A percentile compares a stretch with the other conserved stretches of the same genome.
Evolutionary conservation across 139 green algal genomes (phyloP).

Genomic region (Chlamydomonas urium): DNA sequence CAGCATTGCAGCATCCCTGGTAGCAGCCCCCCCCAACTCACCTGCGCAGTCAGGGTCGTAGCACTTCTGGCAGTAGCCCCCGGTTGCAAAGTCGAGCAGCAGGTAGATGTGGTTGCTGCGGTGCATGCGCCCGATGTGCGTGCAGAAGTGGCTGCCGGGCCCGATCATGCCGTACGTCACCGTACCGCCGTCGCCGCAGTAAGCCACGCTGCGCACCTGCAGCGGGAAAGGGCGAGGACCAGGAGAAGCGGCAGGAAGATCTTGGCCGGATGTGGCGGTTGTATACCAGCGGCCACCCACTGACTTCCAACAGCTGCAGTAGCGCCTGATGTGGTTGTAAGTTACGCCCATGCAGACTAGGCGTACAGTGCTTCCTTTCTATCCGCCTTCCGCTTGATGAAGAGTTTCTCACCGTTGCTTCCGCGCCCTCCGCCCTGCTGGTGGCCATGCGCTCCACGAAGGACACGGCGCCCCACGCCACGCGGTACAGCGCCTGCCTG

Average conservation of each 20-base stretch:
- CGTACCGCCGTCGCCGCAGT: constrained; percentile 52
- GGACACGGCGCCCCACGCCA: constrained; percentile 34
- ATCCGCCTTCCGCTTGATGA: too few species aligned
- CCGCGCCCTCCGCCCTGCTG: neutral
- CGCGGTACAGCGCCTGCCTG: constrained; percentile 14
- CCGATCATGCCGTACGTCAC: constrained; percentile 74
- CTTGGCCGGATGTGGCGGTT: too few species aligned
- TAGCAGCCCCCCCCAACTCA: too few species aligned
- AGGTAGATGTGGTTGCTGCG: constrained; percentile 68
- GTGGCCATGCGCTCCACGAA: constrained; percentile 49
- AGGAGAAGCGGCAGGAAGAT: too few species aligned
- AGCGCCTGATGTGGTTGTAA: too few species aligned
- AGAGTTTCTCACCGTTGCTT: too few species aligned
- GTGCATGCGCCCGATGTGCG: constrained; percentile 56
- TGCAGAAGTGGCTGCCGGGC: constrained; percentile 71
- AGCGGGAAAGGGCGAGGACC: too few species aligned
- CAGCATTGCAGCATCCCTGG: too few species aligned
- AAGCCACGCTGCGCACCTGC: constrained; percentile 64
- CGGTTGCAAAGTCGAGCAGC: constrained; percentile 53
- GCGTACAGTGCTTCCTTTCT: too few species aligned
- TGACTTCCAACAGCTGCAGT: too few species aligned
- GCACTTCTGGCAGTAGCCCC: constrained; percentile 68
- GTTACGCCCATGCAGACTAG: too few species aligned
- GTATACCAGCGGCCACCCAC: too few species aligned
- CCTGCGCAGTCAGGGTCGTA: constrained; percentile 68